These are phyloP conservation scores for Diaporthe capsici DNA, from an alignment of 2,329 filamentous ascomycete genomes.

Conservation along the genomic window DNA sequence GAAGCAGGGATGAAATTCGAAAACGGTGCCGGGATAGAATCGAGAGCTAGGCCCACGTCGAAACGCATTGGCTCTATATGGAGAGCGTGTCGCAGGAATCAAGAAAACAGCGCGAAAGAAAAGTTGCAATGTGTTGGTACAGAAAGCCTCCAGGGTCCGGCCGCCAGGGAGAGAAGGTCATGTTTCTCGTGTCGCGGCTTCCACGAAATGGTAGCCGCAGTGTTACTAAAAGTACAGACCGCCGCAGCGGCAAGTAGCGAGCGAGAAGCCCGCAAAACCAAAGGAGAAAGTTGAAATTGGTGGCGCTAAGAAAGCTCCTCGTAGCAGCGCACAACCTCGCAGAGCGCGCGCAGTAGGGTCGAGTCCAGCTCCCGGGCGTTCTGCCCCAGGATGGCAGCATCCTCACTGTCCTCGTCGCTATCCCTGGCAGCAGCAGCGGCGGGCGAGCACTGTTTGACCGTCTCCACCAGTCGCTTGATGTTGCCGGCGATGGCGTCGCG, in stretches of 20 bases:
- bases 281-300: too few relatives aligned
- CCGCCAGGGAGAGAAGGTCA: background rate
- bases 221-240: slow-evolving; percentile 8
- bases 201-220: background rate
- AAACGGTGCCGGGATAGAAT: too few relatives aligned
- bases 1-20: background rate
- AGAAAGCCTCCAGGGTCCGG: background rate
- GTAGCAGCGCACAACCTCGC: slow-evolving; percentile 57
- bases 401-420: slow-evolving; percentile 34
- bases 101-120: background rate
- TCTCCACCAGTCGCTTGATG: slow-evolving; percentile 65
- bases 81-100: background rate
- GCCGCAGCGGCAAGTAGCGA: background rate
- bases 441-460: slow-evolving; percentile 53
- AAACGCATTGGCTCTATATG: background rate
- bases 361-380: slow-evolving; percentile 50
- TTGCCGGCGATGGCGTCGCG: slow-evolving; percentile 65
- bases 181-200: slow-evolving; percentile 2
- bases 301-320: slow-evolving; percentile 50
- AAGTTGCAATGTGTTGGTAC: background rate
- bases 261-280: background rate
- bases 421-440: slow-evolving; percentile 28
- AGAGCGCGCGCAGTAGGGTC: slow-evolving; percentile 56
- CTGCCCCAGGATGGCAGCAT: slow-evolving; percentile 31
- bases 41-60: background rate